Conservation (phyloP, 306 rosid genomes). For the Trichosanthes cucumerina region DNA sequence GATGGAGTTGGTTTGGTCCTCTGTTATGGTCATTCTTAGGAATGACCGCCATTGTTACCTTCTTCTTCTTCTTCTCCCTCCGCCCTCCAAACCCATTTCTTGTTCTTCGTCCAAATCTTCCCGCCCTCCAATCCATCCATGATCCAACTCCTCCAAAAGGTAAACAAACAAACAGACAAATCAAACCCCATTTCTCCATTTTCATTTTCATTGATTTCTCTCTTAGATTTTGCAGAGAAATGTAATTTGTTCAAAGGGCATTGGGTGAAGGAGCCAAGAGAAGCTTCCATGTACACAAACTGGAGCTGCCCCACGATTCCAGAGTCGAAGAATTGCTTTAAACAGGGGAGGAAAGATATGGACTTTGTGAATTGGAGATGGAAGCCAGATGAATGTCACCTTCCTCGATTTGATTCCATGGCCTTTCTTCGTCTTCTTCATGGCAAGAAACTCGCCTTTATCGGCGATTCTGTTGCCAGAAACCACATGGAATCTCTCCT, state of each 20-base stretch:
- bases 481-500: constrained; percentile 85
- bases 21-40: constrained; percentile 33
- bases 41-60: constrained; percentile 29
- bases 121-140: constrained; percentile 16
- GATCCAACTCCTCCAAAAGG: constrained; percentile 25
- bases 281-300: constrained; percentile 42
- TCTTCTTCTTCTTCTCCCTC: constrained; percentile 35
- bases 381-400: constrained; percentile 65
- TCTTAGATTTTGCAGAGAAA: background rate
- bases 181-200: background rate
- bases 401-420: constrained; percentile 45
- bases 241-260: constrained; percentile 66
- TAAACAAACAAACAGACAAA: constrained; percentile 14
- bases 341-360: constrained; percentile 49
- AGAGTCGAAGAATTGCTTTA: constrained; percentile 69
- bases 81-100: constrained; percentile 36
- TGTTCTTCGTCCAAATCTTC: constrained; percentile 12
- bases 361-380: constrained; percentile 88
- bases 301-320: constrained; percentile 67
- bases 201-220: background rate
- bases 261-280: constrained; percentile 40
- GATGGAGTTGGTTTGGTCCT: constrained; percentile 28
- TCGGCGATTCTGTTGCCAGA: constrained; percentile 85
- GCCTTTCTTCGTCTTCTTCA: constrained; percentile 40
- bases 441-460: constrained; percentile 68